Base-by-base conservation (phyloP, 169 alveolate species). In the Plasmodium cynomolgi region DNA sequence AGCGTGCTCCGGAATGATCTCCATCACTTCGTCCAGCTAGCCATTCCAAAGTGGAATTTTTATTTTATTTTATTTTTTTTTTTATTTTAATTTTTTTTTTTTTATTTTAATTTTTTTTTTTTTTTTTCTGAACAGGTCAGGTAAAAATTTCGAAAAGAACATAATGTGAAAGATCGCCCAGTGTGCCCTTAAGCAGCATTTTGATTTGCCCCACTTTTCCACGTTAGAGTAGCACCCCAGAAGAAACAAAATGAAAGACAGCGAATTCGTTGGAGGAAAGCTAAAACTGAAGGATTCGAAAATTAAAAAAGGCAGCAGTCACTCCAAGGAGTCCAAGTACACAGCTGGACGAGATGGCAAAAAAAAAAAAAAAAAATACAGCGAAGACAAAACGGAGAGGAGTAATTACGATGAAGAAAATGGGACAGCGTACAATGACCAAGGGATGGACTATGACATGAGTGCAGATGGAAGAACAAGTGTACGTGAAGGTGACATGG, bases 251-350 rank as follows among this genome's bases (percentile, higher is more conserved):
- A 86, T 86, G 93, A 86, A 86, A 86, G 93, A 86, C 83, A 75
- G 54, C 72, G 93, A 86, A 86, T 86, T 86, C 47, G 74, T 86
- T 86, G 93, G 93, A 23, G 93, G 93, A n/a, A 74, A 77, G 47
- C 71, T 86, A 86, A 86, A 86, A 54, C 68, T 86, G 39, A 86
- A 77, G 72, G 92, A 23, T 20, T 13, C 44, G 47, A 79, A 54
- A 54, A 74, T 86, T 13, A 75, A 75, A 34, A 86, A 74, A 39
- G 44, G 62, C 8, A 58, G 37, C 17, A 58, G 37, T 8, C 77
- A 68, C 39, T 68, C 77, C 31, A 68, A 68, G n/a, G 41, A 6
- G 15, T 20, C 37, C 31, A 68, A 68, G 41, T 29, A 68, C 37
- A 33, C 77, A 68, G 37, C 15, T 68, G 80, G 17, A 77, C 20